Base-by-base conservation (phyloP, 1,284 basidiomycete genomes). In the Trametes hirsuta region DNA sequence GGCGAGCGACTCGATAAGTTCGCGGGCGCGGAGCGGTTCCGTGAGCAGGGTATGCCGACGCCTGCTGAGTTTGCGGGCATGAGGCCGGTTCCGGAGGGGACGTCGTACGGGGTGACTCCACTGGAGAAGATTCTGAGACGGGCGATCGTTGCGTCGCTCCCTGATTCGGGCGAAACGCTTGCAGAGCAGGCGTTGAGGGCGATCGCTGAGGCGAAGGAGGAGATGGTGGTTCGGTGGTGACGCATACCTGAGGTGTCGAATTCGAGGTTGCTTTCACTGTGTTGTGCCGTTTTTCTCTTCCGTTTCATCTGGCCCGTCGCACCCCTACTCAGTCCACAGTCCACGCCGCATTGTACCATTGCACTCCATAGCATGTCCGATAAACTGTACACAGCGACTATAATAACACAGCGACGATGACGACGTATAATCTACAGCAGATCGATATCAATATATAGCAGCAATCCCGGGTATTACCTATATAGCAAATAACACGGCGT, bases 81-180 rank as follows among this genome's bases (percentile, higher is more conserved):
- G 25, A 48, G 58, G 47, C 21, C 53, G 11, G 35, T 37, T 9
- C 51, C 58, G 12, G 37, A 36, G 34, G 25, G 48, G 6, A 34
- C 12, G 18, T 40, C 47, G 47, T 67, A 63, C 46, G 58, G 61
- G 30, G 25, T 67, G 10, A 54, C 47, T 37, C 72, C 71, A 14
- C 66, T 74, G n/a, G 68, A 70, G 54, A 67, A 71, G n/a, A 63
- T 73, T 11, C 15, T 75, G 15, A 53, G 58, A 24, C 61, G 68
- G 30, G 72, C 72, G 1, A 57, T 72, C n/a, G 45, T 55, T 10
- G 63, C 63, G 8, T 51, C 53, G n/a, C 15, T 50, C 2, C 39
- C 52, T 5, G 25, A 10, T 9, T 24, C 35, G 5, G 21, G 36
- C 3, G n/a, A 15, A 9, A 6, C 53, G 35, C 53, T 69, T 6